Conservation (phyloP, 148 eudicot species). For the Fagopyrum esculentum region DNA sequence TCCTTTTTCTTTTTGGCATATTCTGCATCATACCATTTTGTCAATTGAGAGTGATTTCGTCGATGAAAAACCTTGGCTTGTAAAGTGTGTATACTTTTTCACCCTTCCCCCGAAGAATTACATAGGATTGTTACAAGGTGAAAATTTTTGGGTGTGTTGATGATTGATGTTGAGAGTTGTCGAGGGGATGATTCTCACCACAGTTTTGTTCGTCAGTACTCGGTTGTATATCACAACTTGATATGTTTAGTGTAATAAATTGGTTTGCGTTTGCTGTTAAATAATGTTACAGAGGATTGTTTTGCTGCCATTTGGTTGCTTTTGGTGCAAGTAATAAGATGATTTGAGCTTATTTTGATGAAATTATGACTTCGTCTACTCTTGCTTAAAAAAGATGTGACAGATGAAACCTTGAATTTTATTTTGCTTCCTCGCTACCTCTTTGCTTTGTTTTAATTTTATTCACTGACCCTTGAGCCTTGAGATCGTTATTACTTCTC, state of each 20-base stretch:
- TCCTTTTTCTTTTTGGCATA: neutral
- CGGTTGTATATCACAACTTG: conserved; percentile 8
- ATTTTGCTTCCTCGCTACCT: no score
- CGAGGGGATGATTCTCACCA: conserved; percentile 32
- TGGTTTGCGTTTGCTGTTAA: neutral
- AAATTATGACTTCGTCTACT: no score
- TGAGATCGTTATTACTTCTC: no score
- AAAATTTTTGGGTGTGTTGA: conserved; percentile 17
- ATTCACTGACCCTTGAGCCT: no score
- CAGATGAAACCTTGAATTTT: no score
- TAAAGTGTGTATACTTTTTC: neutral
- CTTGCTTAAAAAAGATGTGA: no score
- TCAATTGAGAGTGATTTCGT: neutral
- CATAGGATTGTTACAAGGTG: neutral
- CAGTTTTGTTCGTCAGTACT: conserved; percentile 44
- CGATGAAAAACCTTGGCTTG: neutral
- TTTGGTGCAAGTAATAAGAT: no score
- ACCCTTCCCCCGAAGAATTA: neutral
- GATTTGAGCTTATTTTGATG: no score
- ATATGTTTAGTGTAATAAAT: neutral
- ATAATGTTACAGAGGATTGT: neutral
- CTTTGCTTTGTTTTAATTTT: no score
- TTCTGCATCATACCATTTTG: neutral
- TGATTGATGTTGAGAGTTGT: conserved; percentile 28
- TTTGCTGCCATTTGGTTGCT: no score